Evolutionary conservation across 169 alveolate genomes (phyloP).

Genomic region (Plasmodium relictum): DNA sequence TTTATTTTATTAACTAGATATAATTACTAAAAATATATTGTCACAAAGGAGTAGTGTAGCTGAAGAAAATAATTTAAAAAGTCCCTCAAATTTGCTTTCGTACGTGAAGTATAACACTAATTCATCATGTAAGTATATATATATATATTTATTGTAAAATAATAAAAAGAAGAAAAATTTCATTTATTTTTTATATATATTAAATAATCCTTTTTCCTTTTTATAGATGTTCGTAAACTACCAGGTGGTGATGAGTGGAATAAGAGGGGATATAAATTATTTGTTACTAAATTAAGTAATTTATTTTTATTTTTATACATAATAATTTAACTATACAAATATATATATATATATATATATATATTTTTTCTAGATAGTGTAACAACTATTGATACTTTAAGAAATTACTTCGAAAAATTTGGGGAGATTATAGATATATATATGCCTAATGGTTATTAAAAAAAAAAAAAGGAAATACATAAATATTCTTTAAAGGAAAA

Average conservation of each 20-base stretch:
- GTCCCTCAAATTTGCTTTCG: constrained; percentile 8
- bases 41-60: not conserved
- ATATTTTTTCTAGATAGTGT: constrained; percentile 44
- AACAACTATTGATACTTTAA: constrained; percentile 48
- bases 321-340: not conserved
- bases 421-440: constrained; percentile 72
- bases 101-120: not conserved
- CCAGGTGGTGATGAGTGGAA: constrained; percentile 75
- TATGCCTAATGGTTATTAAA: constrained; percentile 50
- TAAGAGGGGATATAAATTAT: constrained; percentile 59
- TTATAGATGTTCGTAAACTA: constrained; percentile 30
- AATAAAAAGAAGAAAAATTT: not conserved
- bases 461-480: not conserved
- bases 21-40: not conserved
- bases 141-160: too few species aligned
- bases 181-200: not conserved
- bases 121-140: constrained; percentile 30
- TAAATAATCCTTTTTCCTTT: not conserved
- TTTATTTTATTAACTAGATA: not conserved
- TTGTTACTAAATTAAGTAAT: constrained; percentile 62
- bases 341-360: constrained; percentile 11
- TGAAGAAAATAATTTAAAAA: constrained; percentile 17
- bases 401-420: constrained; percentile 46
- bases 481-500: not conserved
- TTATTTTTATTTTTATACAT: not conserved